Evolutionary conservation across 2,329 filamentous ascomycete genomes (phyloP), one percentile per base, ranked within the genome.

Genomic region (Bipolaris bicolor): DNA sequence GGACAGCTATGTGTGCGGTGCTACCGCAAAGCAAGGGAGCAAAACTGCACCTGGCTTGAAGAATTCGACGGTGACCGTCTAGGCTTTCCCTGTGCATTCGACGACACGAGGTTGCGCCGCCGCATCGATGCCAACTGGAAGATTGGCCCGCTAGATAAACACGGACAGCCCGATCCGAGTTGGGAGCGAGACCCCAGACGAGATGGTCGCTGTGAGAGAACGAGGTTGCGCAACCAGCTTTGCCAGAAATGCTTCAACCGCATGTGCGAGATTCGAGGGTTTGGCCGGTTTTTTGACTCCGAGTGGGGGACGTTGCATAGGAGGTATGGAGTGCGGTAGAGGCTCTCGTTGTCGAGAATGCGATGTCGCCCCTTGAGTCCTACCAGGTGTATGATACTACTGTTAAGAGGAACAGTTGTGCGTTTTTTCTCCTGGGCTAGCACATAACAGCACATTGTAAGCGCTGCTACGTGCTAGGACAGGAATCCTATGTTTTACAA

Each of bases 1-100:
- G 67, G 67, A 3, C 67, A 68, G 50, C 62, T 70, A 5, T 70
- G 67, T 41, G 34, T 53, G 20, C 61, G 67, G 34, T 70, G 67
- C 58, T 63, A 57, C 45, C 49, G 57, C 5, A 64, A 58, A 34
- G 66, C 66, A n/a, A 58, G 46, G 22, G 61, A 67, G 33, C 66
- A 68, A 37, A 37, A 37, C 16, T 67, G 62, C 18, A 11, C 51
- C 15, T 69, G 66, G 66, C 63, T 70, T 9, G 46, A 39, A 29
- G 49, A 65, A n/a, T 67, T 66, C 9, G 63, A 68, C 18, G 63
- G 67, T 22, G 66, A 68, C 20, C 59, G 62, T 44, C 26, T 66
- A 36, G 64, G 63, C 1, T 70, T 67, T 26, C 67, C 66, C 5
- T 70, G 67, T 29, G 64, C 61, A 3, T 70, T 66, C 15, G 63